Conservation (phyloP, 257 asterid genomes). For the Nicotiana otophora region DNA sequence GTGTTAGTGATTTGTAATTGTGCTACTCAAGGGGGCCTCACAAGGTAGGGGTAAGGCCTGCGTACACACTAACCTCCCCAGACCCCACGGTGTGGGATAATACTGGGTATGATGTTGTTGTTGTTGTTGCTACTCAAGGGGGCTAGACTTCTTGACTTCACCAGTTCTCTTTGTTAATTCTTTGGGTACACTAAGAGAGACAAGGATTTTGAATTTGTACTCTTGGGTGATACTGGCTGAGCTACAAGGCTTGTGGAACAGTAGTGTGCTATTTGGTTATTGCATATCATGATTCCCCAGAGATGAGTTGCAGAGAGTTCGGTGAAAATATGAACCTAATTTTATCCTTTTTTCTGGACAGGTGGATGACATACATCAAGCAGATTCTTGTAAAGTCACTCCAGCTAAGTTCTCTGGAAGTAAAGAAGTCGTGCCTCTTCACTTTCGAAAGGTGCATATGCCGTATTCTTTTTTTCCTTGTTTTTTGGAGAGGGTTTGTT, state of each 20-base stretch:
- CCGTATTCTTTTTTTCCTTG: slow-evolving; percentile 10
- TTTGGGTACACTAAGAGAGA: background rate
- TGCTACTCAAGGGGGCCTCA: background rate
- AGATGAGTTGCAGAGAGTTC: background rate
- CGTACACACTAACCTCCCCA: too few species aligned
- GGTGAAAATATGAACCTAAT: slow-evolving; percentile 10
- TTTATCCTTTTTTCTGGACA: slow-evolving; percentile 26
- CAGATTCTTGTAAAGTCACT: slow-evolving; percentile 90
- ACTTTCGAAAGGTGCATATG: slow-evolving; percentile 61
- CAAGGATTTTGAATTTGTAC: background rate
- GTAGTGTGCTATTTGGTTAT: background rate
- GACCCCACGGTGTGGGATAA: too few species aligned
- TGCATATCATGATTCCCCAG: background rate
- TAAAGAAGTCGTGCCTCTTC: slow-evolving; percentile 85
- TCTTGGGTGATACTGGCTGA: background rate
- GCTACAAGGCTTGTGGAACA: background rate
- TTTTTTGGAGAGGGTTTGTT: background rate
- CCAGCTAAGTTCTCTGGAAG: slow-evolving; percentile 96
- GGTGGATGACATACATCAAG: slow-evolving; percentile 68
- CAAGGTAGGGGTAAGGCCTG: too few species aligned
- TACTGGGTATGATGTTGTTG: too few species aligned
- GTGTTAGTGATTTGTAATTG: background rate
- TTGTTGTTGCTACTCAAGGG: background rate
- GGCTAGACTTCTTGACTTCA: background rate
- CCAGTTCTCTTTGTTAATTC: background rate